These are phyloP conservation scores for Microdochium paspali DNA, from an alignment of 2,329 filamentous ascomycete species.

Conservation along the genomic window DNA sequence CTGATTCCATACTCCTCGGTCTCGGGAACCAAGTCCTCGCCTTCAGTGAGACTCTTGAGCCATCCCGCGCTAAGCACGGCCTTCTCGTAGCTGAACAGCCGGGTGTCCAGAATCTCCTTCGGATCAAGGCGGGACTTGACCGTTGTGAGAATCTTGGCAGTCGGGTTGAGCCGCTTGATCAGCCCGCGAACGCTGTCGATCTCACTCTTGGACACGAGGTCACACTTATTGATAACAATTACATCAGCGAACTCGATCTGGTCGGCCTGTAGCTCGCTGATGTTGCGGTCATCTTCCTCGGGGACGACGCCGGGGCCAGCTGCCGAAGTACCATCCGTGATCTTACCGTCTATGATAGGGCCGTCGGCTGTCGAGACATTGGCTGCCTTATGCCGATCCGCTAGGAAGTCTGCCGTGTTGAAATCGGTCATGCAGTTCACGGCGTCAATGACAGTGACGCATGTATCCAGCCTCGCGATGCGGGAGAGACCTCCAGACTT, in stretches of 20 bases:
- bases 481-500: slow-evolving; percentile 53
- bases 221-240: slow-evolving; percentile 61
- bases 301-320: slow-evolving; percentile 25
- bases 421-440: slow-evolving; percentile 68
- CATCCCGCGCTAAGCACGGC: slow-evolving; percentile 59
- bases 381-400: slow-evolving; percentile 38
- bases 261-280: slow-evolving; percentile 68
- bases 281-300: slow-evolving; percentile 61
- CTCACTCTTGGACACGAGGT: slow-evolving; percentile 37
- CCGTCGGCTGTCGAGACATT: neutral
- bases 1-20: slow-evolving; percentile 65
- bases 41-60: slow-evolving; percentile 60
- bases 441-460: slow-evolving; percentile 63
- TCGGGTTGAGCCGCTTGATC: slow-evolving; percentile 54
- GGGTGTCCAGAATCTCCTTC: slow-evolving; percentile 54
- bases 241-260: slow-evolving; percentile 73
- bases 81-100: slow-evolving; percentile 53
- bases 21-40: slow-evolving; percentile 65
- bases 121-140: slow-evolving; percentile 44
- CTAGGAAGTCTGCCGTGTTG: slow-evolving; percentile 58
- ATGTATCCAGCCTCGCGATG: slow-evolving; percentile 59
- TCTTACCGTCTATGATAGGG: neutral
- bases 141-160: slow-evolving; percentile 53
- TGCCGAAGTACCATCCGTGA: neutral
- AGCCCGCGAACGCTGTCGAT: slow-evolving; percentile 39